Base-by-base conservation (phyloP, 169 alveolate genomes). In the Cryptosporidium bovis region DNA sequence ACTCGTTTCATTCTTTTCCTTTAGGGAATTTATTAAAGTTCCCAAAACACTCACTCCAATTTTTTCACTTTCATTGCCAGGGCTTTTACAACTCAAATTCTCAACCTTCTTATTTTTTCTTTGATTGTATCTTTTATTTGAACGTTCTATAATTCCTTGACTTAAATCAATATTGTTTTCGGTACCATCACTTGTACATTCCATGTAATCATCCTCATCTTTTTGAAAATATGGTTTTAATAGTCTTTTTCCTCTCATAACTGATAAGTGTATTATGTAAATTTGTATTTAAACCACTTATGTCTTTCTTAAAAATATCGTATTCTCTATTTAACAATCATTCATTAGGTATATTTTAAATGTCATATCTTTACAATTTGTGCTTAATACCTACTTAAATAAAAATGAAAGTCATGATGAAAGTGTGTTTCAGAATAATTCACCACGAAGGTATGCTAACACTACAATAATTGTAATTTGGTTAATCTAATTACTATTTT, bases 21-120 rank as follows among this genome's bases (percentile, higher is more conserved):
- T 40, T 8, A 40, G 10, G 4, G 48, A 40, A 40, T 8, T 36
- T 33, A 69, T 27, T 34, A 69, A 69, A 15, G 83, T 40, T 27
- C 56, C 53, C 13, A 69, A 64, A 29, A 69, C 83, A 29, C 83
- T 66, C 1, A n/a, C 15, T 53, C 24, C 67, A 29, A 27, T 51
- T 53, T n/a, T 33, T 53, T 20, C 40, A 0, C 40, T 69, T 10
- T 31, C 33, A 2, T 12, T 69, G 24, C 34, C 48, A 53, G 1
- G 16, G 3, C 15, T 44, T 7, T 40, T 18, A 18, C 36, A 62
- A 62, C 13, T 8, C 6, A 18, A 18, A 18, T 68, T 18, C 0
- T 16, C 29, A 7, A 3, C 6, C 6, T 13, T 53, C 29, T n/a
- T 53, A 5, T 53, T 53, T 6, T 53, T 53, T 53, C 29, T 53